These are phyloP conservation scores for Paramecium tetraurelia DNA, from an alignment of 73 alveolate genomes.

Conservation along the genomic window DNA sequence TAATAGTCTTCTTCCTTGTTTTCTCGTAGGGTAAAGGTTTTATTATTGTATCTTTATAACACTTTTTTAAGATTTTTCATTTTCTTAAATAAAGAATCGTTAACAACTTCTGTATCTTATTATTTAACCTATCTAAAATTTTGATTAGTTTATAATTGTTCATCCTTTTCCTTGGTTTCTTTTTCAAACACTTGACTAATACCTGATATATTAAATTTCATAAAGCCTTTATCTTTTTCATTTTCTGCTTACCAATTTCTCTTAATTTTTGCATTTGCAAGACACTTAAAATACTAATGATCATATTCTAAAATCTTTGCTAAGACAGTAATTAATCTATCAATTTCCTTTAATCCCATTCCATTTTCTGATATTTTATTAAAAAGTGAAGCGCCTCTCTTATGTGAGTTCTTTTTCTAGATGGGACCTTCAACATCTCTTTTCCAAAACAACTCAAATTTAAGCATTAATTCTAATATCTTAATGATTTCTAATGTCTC, in stretches of 20 bases:
- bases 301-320: constrained; percentile 50
- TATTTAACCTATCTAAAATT: not conserved
- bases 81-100: constrained; percentile 58
- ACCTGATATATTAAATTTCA: not conserved
- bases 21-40: constrained; percentile 39
- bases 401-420: not conserved
- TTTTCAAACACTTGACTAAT: not conserved
- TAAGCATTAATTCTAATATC: constrained; percentile 49
- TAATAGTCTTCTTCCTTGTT: constrained; percentile 55
- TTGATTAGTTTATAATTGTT: not conserved
- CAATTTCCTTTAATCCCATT: constrained; percentile 25
- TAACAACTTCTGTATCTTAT: constrained; percentile 45
- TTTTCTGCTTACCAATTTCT: constrained; percentile 17
- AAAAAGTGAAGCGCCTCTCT: not conserved
- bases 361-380: not conserved
- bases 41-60: constrained; percentile 40
- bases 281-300: constrained; percentile 28
- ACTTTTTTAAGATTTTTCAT: constrained; percentile 46
- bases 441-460: constrained; percentile 48
- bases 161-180: not conserved
- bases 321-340: not conserved
- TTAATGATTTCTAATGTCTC: constrained; percentile 48
- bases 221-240: not conserved
- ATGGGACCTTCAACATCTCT: not conserved
- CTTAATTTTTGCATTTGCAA: not conserved